Evolutionary conservation across 169 alveolate genomes (phyloP), one percentile per base, ranked within the genome.

Genomic region (Babesia bigemina): DNA sequence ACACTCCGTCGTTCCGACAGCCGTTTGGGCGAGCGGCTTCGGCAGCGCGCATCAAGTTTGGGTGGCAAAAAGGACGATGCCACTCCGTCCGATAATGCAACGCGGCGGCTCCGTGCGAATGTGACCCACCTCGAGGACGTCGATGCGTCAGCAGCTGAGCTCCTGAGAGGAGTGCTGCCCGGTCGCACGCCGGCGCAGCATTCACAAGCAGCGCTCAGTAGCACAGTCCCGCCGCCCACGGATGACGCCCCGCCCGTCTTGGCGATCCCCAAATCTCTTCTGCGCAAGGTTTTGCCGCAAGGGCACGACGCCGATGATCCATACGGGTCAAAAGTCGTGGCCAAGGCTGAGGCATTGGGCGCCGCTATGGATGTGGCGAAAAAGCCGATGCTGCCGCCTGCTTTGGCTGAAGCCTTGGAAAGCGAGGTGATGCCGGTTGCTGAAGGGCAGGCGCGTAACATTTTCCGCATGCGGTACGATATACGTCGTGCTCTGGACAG

Each of bases 81-180:
- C 16, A 52, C 39, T 17, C 59, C 33, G 8, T n/a, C 59, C 6
- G 39, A 6, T 33, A 6, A 33, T 33, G 2, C 59, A 52, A 52
- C 39, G 59, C 59, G 17, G 17, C 21, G 16, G 16, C 4, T 2
- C 33, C 33, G 21, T 10, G 9, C 6, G 1, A 11, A 10, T 10
- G 48, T 21, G 33, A 28, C 8, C 24, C 61, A 16, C 53, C 3
- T 53, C 4, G 45, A 33, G 63, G 76, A 67, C 29, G 24, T 48
- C 19, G 76, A 67, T 17, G 44, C 76, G 19, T 50, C 65, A 9
- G 76, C 44, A 0, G 76, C 76, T 19, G 55, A 67, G 19, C 66
- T 67, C 0, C 56, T 67, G 11, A 28, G 57, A 0, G 76, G 76
- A 9, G 65, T 67, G 7, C 7, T 65, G 4, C 74, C 74, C 17